Evolutionary conservation across 2,329 filamentous ascomycete species (phyloP).

Genomic region (Aspergillus eucalypticola): DNA sequence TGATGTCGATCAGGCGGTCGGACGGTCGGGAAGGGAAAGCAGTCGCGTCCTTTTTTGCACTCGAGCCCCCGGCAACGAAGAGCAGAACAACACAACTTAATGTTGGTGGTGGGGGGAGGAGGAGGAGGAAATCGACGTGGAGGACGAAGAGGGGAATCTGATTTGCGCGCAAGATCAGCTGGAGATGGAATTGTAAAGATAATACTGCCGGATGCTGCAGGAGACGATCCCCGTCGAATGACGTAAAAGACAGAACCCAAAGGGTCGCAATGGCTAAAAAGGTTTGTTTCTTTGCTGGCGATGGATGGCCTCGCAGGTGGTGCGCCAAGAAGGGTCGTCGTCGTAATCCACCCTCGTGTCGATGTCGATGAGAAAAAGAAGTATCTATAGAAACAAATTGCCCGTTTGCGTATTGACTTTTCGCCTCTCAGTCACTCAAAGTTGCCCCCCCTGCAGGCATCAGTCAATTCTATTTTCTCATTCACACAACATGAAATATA

Average conservation of each 20-base stretch:
- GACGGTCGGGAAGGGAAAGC: constrained; percentile 12
- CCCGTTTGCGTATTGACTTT: too few species aligned
- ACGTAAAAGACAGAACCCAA: constrained; percentile 12
- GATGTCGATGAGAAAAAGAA: too few species aligned
- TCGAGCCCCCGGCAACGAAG: constrained; percentile 12
- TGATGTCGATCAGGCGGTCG: constrained; percentile 10
- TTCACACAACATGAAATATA: not conserved
- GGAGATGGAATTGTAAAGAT: not conserved
- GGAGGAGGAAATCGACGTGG: not conserved
- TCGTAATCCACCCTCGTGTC: too few species aligned
- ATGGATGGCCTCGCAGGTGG: too few species aligned
- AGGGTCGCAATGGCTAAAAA: constrained; percentile 8
- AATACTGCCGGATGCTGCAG: constrained; percentile 2
- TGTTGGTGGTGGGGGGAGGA: constrained; percentile 3
- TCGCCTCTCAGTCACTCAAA: not conserved
- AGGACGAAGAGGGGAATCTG: not conserved
- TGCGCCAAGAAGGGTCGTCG: too few species aligned
- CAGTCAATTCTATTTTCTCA: not conserved
- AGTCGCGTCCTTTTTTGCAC: constrained; percentile 7
- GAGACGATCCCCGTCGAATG: constrained; percentile 13
- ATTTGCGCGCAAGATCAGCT: not conserved
- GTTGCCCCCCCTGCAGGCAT: not conserved
- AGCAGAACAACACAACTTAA: constrained; percentile 4
- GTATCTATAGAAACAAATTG: too few species aligned
- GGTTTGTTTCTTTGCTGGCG: too few species aligned